Evolutionary conservation across 108 stramenopile genomes (phyloP), one percentile per base, ranked within the genome.

Genomic region (Nitzschia sp.): DNA sequence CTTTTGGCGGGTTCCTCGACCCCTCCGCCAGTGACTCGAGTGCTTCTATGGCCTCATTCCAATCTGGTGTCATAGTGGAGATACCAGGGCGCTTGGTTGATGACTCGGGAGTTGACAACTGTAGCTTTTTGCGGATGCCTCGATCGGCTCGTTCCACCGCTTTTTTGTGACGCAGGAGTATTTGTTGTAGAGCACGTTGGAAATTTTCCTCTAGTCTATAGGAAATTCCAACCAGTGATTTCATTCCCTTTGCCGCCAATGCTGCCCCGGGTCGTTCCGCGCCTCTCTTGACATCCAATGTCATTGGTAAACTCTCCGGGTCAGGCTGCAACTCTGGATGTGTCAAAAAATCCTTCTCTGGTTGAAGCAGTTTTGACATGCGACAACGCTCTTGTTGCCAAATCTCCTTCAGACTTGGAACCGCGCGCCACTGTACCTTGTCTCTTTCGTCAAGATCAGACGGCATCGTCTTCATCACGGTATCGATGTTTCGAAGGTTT

Each of bases 351-450:
- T 91, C 88, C 55, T 91, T 70, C 46, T 88, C 69, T 22, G 88
- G 84, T 19, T 73, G 44, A 26, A 94, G 53, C 37, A 94, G 65
- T 22, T 61, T 66, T 11, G 78, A 63, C 90, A 91, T 91, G 21
- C 93, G 72, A 48, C 69, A 69, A 8, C 90, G 79, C 54, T 94
- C 93, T 66, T 91, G 78, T 56, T 73, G 76, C 93, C 93, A 94
- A 37, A 94, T 91, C 63, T 90, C 90, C 62, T 86, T 72, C 52
- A 94, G 67, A 76, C 87, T 89, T 9, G 93, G 93, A 34, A 94
- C 90, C 7, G 93, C 93, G 41, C 93, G 75, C 93, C 93, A 94
- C 59, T 91, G 89, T 37, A 94, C 71, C 60, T 76, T 70, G 55
- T 84, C 75, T 12, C 80, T 69, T 57, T 86, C 88, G 2, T 72